Evolutionary conservation across 768 basidiomycete genomes (phyloP), one percentile per base, ranked within the genome.

Genomic region (Auricularia auricula-judae): DNA sequence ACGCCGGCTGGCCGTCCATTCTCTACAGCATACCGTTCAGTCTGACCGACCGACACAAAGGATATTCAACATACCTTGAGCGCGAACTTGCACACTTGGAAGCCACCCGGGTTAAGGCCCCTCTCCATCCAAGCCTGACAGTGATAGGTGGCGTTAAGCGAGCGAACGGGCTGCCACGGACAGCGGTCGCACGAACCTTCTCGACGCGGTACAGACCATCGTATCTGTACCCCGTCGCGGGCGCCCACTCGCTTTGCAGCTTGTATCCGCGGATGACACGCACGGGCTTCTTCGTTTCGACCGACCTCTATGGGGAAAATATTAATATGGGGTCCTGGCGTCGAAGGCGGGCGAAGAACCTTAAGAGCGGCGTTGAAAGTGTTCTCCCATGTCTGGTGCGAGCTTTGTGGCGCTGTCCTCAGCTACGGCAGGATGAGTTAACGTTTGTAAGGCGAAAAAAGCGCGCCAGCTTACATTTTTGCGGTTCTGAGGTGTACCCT

Each of bases 201-300:
- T 88, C 88, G 39, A 42, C 39, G 39, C 39, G 39, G 39, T 96
- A 97, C 11, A 97, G 78, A 1, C 94, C 94, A 69, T 96, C 93
- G 70, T 97, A 97, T 8, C 93, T 85, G 72, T 94, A 97, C 33
- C 90, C 89, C 93, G 79, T 89, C 86, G 33, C 79, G 4, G 93
- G 93, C 7, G 89, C 92, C 68, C 86, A 96, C 23, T 77, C 77
- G 0, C 90, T 90, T 35, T 75, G 73, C 35, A 86, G 74, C 72
- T 93, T 93, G 80, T 75, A 95, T 1, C 93, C 94, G 33, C 94
- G 83, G 64, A 96, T 86, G 2, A 97, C 93, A 18, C 94, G 82
- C 36, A 97, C 80, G 16, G 93, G 93, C 67, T 88, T 89, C 66
- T 81, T 82, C 0, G 88, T 91, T 70, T 94, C 84, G n/a, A 79